Evolutionary conservation across 75 land plant species (phyloP).

Genomic region (Cupressus sempervirens): DNA sequence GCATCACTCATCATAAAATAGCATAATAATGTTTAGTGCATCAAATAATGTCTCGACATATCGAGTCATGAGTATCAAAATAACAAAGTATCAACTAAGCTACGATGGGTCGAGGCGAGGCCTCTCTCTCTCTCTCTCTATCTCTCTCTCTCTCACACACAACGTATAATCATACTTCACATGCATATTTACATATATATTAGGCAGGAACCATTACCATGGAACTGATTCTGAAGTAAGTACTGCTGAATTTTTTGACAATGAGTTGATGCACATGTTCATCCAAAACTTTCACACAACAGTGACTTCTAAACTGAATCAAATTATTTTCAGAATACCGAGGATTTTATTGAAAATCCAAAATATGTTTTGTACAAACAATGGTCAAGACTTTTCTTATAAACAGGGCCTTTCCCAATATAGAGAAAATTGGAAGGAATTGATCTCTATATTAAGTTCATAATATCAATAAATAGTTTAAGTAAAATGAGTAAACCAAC

Average conservation of each 20-base stretch:
- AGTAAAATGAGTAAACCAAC: background rate
- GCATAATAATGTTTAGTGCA: no score
- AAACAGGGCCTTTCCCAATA: background rate
- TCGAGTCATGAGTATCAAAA: no score
- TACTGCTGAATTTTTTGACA: background rate
- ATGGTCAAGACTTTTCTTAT: background rate
- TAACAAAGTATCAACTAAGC: no score
- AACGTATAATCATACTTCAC: no score
- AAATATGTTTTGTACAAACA: background rate
- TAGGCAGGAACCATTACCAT: background rate
- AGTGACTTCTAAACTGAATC: background rate
- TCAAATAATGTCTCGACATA: no score
- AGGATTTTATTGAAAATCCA: background rate
- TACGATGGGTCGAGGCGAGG: no score
- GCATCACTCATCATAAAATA: no score
- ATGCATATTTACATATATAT: background rate
- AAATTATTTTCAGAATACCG: background rate
- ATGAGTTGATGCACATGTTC: background rate
- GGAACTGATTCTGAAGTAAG: background rate
- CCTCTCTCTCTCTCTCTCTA: no score
- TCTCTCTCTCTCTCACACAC: no score
- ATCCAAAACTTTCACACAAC: background rate
- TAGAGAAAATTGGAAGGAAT: background rate
- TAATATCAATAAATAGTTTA: background rate
- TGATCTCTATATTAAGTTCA: background rate